phyloP scores from a whole-genome alignment of 441 rosid genomes.

The Dalechampia spathulata region DNA sequence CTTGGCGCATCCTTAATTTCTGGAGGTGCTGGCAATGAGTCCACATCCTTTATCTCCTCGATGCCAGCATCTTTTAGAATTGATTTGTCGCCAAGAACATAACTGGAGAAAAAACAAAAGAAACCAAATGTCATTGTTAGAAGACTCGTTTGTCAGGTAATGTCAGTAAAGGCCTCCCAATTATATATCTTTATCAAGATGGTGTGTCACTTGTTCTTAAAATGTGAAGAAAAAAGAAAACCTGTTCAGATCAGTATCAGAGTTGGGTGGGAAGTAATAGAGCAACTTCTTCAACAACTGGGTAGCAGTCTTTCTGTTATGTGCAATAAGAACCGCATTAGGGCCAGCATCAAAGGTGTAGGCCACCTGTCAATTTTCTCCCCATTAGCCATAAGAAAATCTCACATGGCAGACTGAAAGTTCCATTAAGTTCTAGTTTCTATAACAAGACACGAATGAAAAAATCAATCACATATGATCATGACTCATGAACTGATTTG shows the following conservation, averaged over 20 bases:
- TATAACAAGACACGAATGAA: too few species aligned
- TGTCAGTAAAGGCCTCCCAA: too few species aligned
- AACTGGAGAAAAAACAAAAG: conserved; percentile 31
- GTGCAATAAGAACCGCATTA: conserved; percentile 83
- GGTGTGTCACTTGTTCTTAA: background rate
- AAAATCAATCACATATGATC: background rate
- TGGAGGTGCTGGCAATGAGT: conserved; percentile 44
- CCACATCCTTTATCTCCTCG: conserved; percentile 44
- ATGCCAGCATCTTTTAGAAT: conserved; percentile 73
- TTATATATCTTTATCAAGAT: background rate
- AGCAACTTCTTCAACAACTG: conserved; percentile 73
- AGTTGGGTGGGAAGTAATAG: conserved; percentile 70
- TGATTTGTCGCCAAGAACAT: conserved; percentile 73
- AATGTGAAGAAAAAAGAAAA: background rate
- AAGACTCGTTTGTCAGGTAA: conserved; percentile 9
- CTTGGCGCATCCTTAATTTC: conserved; percentile 53
- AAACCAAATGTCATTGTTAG: background rate
- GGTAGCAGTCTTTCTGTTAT: conserved; percentile 56
- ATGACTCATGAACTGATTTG: background rate
- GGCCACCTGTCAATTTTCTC: conserved; percentile 54
- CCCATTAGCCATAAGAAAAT: conserved; percentile 9
- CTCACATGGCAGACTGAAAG: background rate
- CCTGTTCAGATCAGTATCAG: conserved; percentile 72
- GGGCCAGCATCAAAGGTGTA: conserved; percentile 98
- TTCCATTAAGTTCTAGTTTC: too few species aligned